Evolutionary conservation across 768 basidiomycete species (phyloP).

Genomic region (Suillus subalutaceus): DNA sequence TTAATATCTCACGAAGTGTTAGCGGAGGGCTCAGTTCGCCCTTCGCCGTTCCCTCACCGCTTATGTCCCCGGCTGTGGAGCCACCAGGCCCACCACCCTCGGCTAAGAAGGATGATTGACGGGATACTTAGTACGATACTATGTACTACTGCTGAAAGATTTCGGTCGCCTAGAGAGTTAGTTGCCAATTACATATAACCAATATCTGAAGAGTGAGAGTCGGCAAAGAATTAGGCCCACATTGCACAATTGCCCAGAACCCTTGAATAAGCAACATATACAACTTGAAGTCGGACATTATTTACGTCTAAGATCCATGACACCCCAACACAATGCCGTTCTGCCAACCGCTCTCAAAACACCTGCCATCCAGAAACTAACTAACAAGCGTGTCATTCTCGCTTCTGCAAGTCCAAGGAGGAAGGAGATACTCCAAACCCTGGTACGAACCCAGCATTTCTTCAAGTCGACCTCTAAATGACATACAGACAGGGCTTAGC

Average conservation of each 20-base stretch:
- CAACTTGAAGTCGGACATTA: not conserved
- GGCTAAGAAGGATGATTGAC: conserved; percentile 31
- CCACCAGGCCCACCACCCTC: conserved; percentile 22
- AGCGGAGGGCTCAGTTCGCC: conserved; percentile 17
- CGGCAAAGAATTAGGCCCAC: not conserved
- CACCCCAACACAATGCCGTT: conserved; percentile 50
- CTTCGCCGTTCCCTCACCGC: conserved; percentile 27
- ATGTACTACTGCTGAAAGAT: not conserved
- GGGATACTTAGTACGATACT: conserved; percentile 14
- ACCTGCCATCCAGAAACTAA: conserved; percentile 65
- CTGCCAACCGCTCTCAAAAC: conserved; percentile 66
- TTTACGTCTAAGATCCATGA: conserved; percentile 16
- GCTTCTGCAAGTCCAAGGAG: conserved; percentile 88
- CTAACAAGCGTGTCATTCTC: conserved; percentile 77
- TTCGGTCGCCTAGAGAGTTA: not conserved
- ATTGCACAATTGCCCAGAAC: not conserved
- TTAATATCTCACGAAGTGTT: conserved; percentile 14
- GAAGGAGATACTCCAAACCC: conserved; percentile 76
- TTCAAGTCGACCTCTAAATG: not conserved
- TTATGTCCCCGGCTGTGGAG: conserved; percentile 24
- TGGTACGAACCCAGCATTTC: conserved; percentile 52
- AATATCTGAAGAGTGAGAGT: not conserved
- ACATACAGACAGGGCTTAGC: conserved; percentile 50
- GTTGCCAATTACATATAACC: not conserved
- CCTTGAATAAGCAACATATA: not conserved